Base-by-base conservation (phyloP, 441 rosid genomes). In the Adansonia grandidieri region DNA sequence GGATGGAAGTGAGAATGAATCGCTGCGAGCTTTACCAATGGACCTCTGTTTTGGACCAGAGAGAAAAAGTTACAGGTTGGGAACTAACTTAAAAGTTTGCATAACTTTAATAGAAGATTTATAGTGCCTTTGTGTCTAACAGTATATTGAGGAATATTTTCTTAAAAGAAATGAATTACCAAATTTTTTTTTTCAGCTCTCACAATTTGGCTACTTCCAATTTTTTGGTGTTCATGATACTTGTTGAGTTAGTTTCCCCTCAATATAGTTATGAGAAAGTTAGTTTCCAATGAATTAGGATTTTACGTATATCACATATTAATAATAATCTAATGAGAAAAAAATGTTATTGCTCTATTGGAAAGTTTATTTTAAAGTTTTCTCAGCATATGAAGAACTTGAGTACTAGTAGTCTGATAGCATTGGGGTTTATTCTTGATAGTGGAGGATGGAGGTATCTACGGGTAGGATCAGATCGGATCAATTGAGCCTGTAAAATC, bases 151-250 rank as follows among this genome's bases (percentile, higher is more conserved):
- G 37, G 53, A 69, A 32, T 69, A 20, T 24, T 68, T 69, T 69
- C 17, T 19, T 68, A 68, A 47, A 73, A 73, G 51, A 73, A 68
- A 19, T 56, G 76, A 57, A n/a, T 56, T 44, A 10, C 50, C 65
- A 50, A 48, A 32, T 32, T 10, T 60, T 1, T 71, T 73, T 13
- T 50, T 24, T 50, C 44, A 22, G 58, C 73, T 69, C 57, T 22
- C 58, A 50, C 15, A 22, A 28, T 22, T 40, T 48, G 73, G 2
- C 40, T 20, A 6, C 74, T 1, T 51, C 10, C 3, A 53, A 14
- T 37, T 28, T 15, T 22, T 51, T 17, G 37, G 37, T 48, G 58
- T 47, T 54, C 6, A 37, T 37, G 47, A 54, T 71, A 8, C 14
- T 32, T 53, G 63, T 71, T 45, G 15, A 71, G 47, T 54, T 50